Base-by-base conservation (phyloP, 208 protist genomes). In the Leishmania guyanensis region DNA sequence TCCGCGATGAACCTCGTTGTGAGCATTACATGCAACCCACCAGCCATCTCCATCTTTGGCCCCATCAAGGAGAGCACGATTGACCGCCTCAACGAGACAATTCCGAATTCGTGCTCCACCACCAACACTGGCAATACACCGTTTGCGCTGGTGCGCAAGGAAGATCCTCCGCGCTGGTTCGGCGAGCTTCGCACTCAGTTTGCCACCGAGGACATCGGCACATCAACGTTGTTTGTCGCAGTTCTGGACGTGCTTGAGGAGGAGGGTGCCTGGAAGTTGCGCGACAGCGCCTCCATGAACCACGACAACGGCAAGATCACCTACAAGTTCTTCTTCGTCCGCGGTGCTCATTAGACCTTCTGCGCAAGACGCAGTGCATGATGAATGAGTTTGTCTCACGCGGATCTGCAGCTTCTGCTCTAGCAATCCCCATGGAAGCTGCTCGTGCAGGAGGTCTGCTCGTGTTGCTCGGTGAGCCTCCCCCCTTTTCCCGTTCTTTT, bases 261-360 rank as follows among this genome's bases (percentile, higher is more conserved):
- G 85, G 94, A 97, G 82, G 94, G 94, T 39, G 81, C 80, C n/a
- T 98, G 95, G 94, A 97, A 89, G 79, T 85, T 98, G 50, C 87
- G 92, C 22, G 95, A 93, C 53, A 93, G 87, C 84, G 94, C 94
- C 14, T 87, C 90, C 4, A 86, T 92, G 77, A 92, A 70, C 73
- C 93, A 96, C 79, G 93, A 96, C 78, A 80, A 54, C 70, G 88
- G 94, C 65, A 98, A 98, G 82, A 84, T 84, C 62, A 96, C 93
- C 10, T 96, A 96, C 87, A 93, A 93, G 75, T 96, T 97, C 81
- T 98, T 97, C 77, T 98, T 98, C 84, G 91, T 97, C 8, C 92
- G 92, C 64, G 84, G 85, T 46, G 80, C 80, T 6, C 80, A 91
- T 46, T 89, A 84, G 54, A 22, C 16, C 33, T 50, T 26, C 43